Evolutionary conservation across 768 basidiomycete species (phyloP).

Genomic region (Kwoniella dejecticola): DNA sequence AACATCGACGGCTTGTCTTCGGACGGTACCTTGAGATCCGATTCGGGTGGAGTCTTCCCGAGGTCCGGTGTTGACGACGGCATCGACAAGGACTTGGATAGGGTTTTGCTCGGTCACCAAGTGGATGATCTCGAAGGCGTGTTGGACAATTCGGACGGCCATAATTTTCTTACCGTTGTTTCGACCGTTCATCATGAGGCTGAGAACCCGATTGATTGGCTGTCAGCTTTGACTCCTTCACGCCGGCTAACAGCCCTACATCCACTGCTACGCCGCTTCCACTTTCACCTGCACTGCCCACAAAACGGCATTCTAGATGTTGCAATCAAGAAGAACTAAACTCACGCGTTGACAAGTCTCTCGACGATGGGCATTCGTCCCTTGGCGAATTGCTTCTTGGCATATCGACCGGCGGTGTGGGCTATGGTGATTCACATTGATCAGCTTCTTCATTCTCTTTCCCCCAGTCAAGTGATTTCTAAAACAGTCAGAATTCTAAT

Average conservation of each 20-base stretch:
- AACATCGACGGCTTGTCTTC: slow-evolving; percentile 99
- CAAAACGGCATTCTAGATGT: too few relatives aligned
- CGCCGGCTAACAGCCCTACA: too few relatives aligned
- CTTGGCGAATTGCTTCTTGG: slow-evolving; percentile 99
- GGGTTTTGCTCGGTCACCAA: slow-evolving; percentile 99
- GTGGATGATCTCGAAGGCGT: slow-evolving; percentile 99
- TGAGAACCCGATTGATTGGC: too few relatives aligned
- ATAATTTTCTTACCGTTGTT: slow-evolving; percentile 99
- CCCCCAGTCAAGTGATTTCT: not conserved
- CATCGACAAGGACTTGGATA: slow-evolving; percentile 94
- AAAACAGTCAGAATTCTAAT: not conserved
- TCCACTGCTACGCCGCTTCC: too few relatives aligned
- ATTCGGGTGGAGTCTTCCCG: slow-evolving; percentile 99
- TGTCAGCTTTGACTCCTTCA: not conserved
- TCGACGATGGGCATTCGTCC: slow-evolving; percentile 99
- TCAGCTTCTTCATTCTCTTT: not conserved
- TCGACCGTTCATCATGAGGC: slow-evolving; percentile 99
- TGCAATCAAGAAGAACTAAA: too few relatives aligned
- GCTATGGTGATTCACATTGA: slow-evolving; percentile 49
- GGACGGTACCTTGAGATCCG: slow-evolving; percentile 98
- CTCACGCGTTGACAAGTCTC: slow-evolving; percentile 93
- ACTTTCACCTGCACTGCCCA: too few relatives aligned
- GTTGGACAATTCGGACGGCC: slow-evolving; percentile 97
- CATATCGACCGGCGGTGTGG: slow-evolving; percentile 98
- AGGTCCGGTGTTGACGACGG: slow-evolving; percentile 98